Evolutionary conservation across 371 early-diverging fungal species (phyloP).

Genomic region (Mortierella sp.): DNA sequence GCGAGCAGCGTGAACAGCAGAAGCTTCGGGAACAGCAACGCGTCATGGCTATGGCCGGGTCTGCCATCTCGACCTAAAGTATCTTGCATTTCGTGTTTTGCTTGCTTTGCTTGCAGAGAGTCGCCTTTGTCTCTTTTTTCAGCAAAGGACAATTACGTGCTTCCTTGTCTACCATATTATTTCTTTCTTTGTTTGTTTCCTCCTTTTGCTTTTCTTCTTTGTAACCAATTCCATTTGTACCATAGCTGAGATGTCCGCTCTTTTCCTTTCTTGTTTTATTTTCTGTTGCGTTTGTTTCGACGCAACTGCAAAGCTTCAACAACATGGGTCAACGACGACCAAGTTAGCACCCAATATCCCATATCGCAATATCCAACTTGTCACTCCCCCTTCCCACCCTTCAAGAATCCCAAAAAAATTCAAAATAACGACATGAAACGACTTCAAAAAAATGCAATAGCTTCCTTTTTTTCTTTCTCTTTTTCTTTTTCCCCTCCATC

Average conservation of each 20-base stretch:
- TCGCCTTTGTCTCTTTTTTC: slow-evolving; percentile 16
- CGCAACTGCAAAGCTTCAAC: background rate
- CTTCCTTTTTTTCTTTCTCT: background rate
- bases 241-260: background rate
- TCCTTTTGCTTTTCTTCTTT: slow-evolving; percentile 1
- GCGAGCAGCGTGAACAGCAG: slow-evolving; percentile 36
- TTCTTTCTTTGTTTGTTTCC: background rate
- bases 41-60: slow-evolving; percentile 19
- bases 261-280: slow-evolving; percentile 2
- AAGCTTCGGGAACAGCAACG: slow-evolving; percentile 28
- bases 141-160: slow-evolving; percentile 1
- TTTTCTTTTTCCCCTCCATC: background rate
- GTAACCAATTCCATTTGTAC: slow-evolving; percentile 10
- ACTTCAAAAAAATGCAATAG: background rate
- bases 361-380: background rate
- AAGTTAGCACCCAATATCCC: background rate
- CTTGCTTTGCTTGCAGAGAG: background rate
- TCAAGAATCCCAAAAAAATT: slow-evolving; percentile 4
- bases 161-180: slow-evolving; percentile 6
- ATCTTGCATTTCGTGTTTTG: background rate
- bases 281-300: background rate
- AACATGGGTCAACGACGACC: background rate
- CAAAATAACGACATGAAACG: slow-evolving; percentile 9
- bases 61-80: slow-evolving; percentile 5
- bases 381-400: background rate